Percentiles rank a stretch among this genome's conserved stretches.
phyloP scores from a whole-genome alignment of 352 stramenopile species.

The Globisporangium irregulare region DNA sequence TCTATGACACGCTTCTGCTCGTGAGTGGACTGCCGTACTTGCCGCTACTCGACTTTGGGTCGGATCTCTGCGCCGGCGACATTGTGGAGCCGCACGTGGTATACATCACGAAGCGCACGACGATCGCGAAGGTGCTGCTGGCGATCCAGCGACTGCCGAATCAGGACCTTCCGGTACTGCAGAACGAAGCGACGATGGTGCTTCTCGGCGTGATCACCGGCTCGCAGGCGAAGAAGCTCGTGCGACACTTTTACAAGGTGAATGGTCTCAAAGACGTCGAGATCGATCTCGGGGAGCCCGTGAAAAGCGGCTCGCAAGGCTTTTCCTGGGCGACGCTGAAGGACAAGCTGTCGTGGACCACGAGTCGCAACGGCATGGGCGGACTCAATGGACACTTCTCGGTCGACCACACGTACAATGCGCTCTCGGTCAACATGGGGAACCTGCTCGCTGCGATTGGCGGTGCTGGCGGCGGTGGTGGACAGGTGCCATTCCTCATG shows the following conservation, averaged over 20 bases:
- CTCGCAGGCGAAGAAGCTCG: slow-evolving; percentile 59
- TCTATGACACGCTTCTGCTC: slow-evolving; percentile 83
- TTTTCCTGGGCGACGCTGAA: slow-evolving; percentile 66
- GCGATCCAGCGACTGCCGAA: slow-evolving; percentile 69
- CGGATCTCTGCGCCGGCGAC: slow-evolving; percentile 47
- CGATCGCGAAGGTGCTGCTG: slow-evolving; percentile 60
- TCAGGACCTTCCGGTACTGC: slow-evolving; percentile 74
- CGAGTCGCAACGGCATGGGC: slow-evolving; percentile 35
- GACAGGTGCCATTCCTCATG: slow-evolving; percentile 70
- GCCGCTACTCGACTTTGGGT: slow-evolving; percentile 77
- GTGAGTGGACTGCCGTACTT: slow-evolving; percentile 79
- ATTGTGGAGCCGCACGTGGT: slow-evolving; percentile 72
- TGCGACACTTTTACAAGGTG: slow-evolving; percentile 55
- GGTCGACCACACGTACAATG: slow-evolving; percentile 69
- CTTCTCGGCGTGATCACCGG: slow-evolving; percentile 64
- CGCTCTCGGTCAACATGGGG: slow-evolving; percentile 33
- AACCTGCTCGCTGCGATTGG: slow-evolving; percentile 9
- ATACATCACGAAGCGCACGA: slow-evolving; percentile 72
- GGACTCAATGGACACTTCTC: slow-evolving; percentile 68
- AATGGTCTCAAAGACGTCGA: slow-evolving; percentile 53
- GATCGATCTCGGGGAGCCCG: slow-evolving; percentile 67
- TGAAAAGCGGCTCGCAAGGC: slow-evolving; percentile 25
- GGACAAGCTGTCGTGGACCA: slow-evolving; percentile 43
- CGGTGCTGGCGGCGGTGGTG: neutral
- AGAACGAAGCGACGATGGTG: slow-evolving; percentile 62